Base-by-base conservation (phyloP, 345 rosid species). In the Sapria himalayana region DNA sequence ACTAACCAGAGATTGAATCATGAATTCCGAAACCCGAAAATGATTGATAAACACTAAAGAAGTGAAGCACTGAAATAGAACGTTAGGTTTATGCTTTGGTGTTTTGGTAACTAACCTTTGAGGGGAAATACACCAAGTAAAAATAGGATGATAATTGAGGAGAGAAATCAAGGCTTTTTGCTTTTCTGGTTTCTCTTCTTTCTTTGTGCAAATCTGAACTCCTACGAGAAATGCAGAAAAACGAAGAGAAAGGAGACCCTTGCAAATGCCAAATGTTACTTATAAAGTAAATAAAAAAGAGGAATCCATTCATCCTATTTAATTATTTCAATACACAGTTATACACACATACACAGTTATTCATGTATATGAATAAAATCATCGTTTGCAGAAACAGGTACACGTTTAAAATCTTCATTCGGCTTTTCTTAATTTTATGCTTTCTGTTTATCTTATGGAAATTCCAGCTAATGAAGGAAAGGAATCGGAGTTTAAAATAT, bases 211-310 rank as follows among this genome's bases (percentile, higher is more conserved):
- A 58, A 49, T 17, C 63, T 49, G 56, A 59, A 14, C 38, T 24
- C 54, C n/a, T 9, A 10, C 31, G 21, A 15, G 47, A 56, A 62
- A 60, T 58, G 41, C 52, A 61, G 58, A 49, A 59, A 62, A 65
- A 66, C 51, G 55, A 61, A 63, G 58, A 65, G 66, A 43, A 42
- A 54, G 34, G 8, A 21, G 22, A 25, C 25, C 54, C 23, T 34
- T 13, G 7, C 52, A 54, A 51, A 41, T 29, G 52, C n/a, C n/a
- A n/a, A n/a, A n/a, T n/a, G 49, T 44, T 66, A 46, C 53, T 57
- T 72, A 65, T 69, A 63, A 62, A 55, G 59, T 37, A 23, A 60
- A 49, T 24, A 35, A 46, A n/a, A n/a, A n/a, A n/a, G n/a, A n/a
- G n/a, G n/a, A n/a, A n/a, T n/a, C n/a, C n/a, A n/a, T n/a, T n/a